phyloP scores from a whole-genome alignment of 345 rosid species.

The Aquilaria malaccensis region DNA sequence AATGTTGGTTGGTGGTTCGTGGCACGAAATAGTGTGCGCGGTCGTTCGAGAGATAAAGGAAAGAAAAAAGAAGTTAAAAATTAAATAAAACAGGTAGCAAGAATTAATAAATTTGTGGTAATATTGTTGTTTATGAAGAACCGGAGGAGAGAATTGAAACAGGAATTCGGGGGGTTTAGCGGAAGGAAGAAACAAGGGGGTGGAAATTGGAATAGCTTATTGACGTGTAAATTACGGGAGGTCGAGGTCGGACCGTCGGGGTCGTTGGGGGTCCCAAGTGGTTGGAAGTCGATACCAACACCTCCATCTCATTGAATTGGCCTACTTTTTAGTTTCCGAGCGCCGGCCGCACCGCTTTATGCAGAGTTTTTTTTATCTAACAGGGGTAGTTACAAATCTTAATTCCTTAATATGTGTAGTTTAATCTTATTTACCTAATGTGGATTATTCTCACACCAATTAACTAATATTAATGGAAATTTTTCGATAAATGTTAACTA shows the following conservation, averaged over 20 bases:
- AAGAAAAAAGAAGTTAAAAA: background rate
- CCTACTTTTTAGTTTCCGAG: conserved; percentile 38
- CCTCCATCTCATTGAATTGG: conserved; percentile 49
- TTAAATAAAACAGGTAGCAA: background rate
- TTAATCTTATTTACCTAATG: too few species aligned
- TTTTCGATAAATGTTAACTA: too few species aligned
- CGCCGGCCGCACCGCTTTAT: conserved; percentile 24
- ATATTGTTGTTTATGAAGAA: background rate
- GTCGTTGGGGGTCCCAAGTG: conserved; percentile 32
- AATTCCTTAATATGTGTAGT: too few species aligned
- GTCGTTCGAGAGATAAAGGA: background rate
- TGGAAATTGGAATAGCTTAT: background rate
- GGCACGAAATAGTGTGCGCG: conserved; percentile 2
- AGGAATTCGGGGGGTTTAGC: conserved; percentile 5
- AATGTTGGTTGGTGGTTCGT: conserved; percentile 14
- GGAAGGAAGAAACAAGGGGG: conserved; percentile 18
- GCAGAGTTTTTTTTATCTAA: too few species aligned
- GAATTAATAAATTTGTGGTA: background rate
- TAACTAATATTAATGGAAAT: too few species aligned
- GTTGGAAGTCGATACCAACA: conserved; percentile 46
- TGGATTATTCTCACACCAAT: too few species aligned
- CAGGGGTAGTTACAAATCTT: too few species aligned
- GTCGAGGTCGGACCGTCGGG: background rate
- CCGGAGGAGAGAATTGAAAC: too few species aligned
- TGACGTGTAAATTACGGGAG: conserved; percentile 22